Evolutionary conservation across 192 early-diverging fungal genomes (phyloP), one percentile per base, ranked within the genome.

Genomic region (Podila epigama): DNA sequence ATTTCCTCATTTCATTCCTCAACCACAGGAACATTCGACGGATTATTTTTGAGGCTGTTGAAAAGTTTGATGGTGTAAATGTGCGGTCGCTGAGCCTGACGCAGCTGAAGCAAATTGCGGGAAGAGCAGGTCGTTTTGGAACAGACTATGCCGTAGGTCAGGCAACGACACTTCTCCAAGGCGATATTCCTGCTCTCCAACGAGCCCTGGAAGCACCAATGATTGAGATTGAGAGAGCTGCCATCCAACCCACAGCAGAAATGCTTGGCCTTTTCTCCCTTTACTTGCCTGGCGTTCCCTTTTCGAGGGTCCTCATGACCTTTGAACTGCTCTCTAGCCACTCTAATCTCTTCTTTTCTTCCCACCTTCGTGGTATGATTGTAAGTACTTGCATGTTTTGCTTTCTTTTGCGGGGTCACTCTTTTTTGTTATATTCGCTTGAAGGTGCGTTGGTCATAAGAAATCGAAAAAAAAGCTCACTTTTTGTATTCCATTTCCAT

Each of bases 31-130:
- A 95, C 51, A 97, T 99, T 63, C 88, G 90, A 10, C 90, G 97
- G 18, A 87, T 99, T 33, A 86, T 97, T 20, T 97, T 99, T 73
- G 89, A 90, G 42, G 71, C 85, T 1, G 56, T 95, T 18, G 61
- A 81, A 42, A 99, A 99, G 79, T 97, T 84, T 44, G 87, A 99
- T 79, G 95, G 97, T 34, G 63, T 69, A 12, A 53, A 59, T 4
- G 54, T 79, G 4, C 62, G 63, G 10, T 66, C 67, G 4, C 79
- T 99, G 31, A 85, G 85, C 33, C 67, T 92, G 25, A 92, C 94
- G 35, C 92, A 94, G 80, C 82, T 92, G 12, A 95, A 96, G 70
- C 96, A 99, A 79, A 99, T 99, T 72, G 95, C 90, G 48, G 97
- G 96, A 18, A 85, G 95, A 37, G 95, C 95, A 11, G 96, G 96